Evolutionary conservation across 164 flowering plant genomes (phyloP), one percentile per base, ranked within the genome.

Genomic region (Echeveria elegans): DNA sequence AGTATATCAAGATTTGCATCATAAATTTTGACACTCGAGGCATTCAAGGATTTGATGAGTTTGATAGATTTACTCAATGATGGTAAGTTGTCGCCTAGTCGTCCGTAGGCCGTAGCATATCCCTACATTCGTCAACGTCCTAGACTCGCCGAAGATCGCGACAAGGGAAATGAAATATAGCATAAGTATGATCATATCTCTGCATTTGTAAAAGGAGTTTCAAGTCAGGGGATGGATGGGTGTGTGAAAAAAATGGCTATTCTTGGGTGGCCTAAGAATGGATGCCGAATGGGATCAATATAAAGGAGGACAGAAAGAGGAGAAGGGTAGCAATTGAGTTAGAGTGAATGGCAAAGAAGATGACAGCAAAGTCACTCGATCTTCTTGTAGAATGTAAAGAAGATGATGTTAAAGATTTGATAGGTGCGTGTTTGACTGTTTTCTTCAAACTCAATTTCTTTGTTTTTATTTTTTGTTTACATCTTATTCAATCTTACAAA

Each of bases 61-160:
- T 70, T 50, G 6, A 81, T 69, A 2, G 84, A 71, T 41, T 48
- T 68, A 31, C 58, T 68, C 1, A 82, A 74, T 3, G 84, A 69
- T 18, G 73, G 84, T 37, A 81, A 45, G 63, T 78, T 71, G 73
- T 77, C 69, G 12, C 77, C 82, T 11, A 76, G 67, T 47, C 64
- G 71, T 0, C 84, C 84, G 43, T n/a, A n/a, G n/a, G n/a, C n/a
- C n/a, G n/a, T 81, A 81, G 66, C 74, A 75, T 31, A 81, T 53
- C 2, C 84, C 84, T 5, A 81, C 71, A 19, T 67, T 64, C 43
- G 26, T 62, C n/a, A 68, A 48, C 19, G 26, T 43, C 14, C 29
- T 53, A 53, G 60, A 26, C 31, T 53, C 61, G 18, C 61, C 34
- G 32, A n/a, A 56, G 31, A 56, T 28, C 1, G 61, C 14, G 18